Conservation (phyloP, 495 filamentous ascomycete genomes). For the Tirmania nivea region DNA sequence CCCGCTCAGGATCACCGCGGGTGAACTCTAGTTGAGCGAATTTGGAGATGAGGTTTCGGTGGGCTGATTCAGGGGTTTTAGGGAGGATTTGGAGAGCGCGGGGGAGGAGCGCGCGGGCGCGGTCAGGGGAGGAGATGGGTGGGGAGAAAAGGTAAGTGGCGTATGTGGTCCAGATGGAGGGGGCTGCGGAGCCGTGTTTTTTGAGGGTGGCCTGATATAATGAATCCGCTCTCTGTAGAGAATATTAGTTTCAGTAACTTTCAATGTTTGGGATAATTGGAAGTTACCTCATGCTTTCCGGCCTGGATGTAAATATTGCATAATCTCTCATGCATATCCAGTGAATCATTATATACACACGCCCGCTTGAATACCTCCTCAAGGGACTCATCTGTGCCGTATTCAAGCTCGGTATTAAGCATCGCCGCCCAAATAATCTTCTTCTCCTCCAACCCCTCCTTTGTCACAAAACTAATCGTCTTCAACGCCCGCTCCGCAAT, state of each 20-base stretch:
- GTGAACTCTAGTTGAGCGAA: conserved; percentile 85
- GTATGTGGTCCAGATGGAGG: conserved; percentile 79
- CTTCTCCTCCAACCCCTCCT: conserved; percentile 43
- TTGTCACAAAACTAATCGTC: conserved; percentile 68
- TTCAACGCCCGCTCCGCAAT: conserved; percentile 74
- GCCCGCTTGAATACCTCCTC: conserved; percentile 80
- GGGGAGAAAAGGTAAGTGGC: conserved; percentile 60
- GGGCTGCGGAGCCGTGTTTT: conserved; percentile 59
- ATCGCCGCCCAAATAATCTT: conserved; percentile 85
- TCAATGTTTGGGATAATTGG: not conserved
- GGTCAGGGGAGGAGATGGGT: conserved; percentile 37
- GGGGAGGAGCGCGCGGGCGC: conserved; percentile 57
- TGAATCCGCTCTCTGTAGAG: conserved; percentile 56
- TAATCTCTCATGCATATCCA: conserved; percentile 73
- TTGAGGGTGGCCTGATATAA: conserved; percentile 71
- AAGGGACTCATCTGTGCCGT: conserved; percentile 63
- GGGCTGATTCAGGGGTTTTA: conserved; percentile 37
- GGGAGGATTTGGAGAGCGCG: conserved; percentile 73
- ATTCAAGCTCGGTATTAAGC: conserved; percentile 82
- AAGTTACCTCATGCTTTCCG: conserved; percentile 43
- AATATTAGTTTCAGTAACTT: conserved; percentile 21
- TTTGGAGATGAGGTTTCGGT: conserved; percentile 53
- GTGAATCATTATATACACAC: conserved; percentile 79
- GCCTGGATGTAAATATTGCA: conserved; percentile 88
- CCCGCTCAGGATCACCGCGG: conserved; percentile 71